phyloP scores from a whole-genome alignment of 2,329 filamentous ascomycete species.

The Neodidymelliopsis sp. region DNA sequence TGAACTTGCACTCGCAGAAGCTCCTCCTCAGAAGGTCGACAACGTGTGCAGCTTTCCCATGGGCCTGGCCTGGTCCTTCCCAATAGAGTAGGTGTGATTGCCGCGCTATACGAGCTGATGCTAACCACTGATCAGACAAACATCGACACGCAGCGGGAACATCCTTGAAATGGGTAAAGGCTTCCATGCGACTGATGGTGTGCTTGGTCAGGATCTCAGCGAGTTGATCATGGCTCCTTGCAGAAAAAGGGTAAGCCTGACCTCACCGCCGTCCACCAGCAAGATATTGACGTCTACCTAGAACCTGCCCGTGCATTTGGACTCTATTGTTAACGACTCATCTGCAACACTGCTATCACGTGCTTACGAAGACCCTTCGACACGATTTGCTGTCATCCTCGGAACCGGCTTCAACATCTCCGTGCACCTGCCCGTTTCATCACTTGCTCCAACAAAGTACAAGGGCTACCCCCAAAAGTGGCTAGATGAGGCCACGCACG shows the following conservation, averaged over 20 bases:
- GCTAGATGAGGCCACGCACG: conserved; percentile 64
- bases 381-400: conserved; percentile 69
- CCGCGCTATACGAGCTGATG: background rate
- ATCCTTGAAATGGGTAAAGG: conserved; percentile 71
- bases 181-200: conserved; percentile 66
- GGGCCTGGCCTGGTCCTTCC: conserved; percentile 72
- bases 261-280: background rate
- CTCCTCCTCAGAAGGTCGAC: conserved; percentile 49
- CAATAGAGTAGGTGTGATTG: conserved; percentile 58
- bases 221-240: conserved; percentile 67
- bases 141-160: conserved; percentile 64
- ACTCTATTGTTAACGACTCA: conserved; percentile 70
- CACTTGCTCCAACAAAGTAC: conserved; percentile 64
- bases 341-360: conserved; percentile 68
- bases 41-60: conserved; percentile 58
- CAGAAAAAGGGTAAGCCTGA: conserved; percentile 52
- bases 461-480: conserved; percentile 62
- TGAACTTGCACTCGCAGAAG: conserved; percentile 58
- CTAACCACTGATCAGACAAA: conserved; percentile 55
- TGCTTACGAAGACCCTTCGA: conserved; percentile 67
- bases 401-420: conserved; percentile 71
- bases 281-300: conserved; percentile 31
- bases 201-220: conserved; percentile 66
- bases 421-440: conserved; percentile 65
- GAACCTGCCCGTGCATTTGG: conserved; percentile 64